Percentiles rank a stretch among this genome's conserved stretches.
These are phyloP conservation scores for Cadophora sp. DNA, from an alignment of 2,329 filamentous ascomycete genomes.

Conservation along the genomic window DNA sequence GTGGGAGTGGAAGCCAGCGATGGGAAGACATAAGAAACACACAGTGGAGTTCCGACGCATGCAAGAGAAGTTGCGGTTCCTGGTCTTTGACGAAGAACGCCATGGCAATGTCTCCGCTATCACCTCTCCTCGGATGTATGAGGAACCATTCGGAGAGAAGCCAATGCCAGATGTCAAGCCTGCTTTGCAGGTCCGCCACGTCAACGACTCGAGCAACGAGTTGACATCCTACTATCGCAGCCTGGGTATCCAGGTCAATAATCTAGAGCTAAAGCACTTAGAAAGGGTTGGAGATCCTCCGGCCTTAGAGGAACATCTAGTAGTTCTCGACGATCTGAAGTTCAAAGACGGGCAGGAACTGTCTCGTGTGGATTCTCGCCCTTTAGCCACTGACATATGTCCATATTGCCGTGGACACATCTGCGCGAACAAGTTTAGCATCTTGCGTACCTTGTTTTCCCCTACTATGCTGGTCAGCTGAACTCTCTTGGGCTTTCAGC, in stretches of 20 bases:
- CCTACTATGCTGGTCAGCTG: too few species aligned
- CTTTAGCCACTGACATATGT: too few species aligned
- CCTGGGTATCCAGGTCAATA: neutral
- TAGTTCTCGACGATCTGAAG: neutral
- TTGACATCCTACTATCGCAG: neutral
- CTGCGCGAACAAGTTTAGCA: too few species aligned
- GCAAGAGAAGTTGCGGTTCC: neutral
- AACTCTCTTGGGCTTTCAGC: too few species aligned
- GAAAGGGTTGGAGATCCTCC: neutral
- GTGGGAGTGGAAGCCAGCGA: neutral
- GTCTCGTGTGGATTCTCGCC: neutral
- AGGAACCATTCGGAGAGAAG: neutral
- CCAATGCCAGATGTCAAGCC: neutral
- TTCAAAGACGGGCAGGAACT: neutral
- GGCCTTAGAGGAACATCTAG: neutral
- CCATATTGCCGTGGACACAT: too few species aligned
- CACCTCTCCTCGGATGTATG: neutral
- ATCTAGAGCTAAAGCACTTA: neutral
- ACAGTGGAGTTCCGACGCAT: neutral
- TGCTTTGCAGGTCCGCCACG: neutral
- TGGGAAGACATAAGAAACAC: neutral
- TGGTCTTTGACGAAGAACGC: neutral
- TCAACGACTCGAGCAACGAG: neutral
- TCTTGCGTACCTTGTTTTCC: too few species aligned
- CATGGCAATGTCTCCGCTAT: neutral